These are phyloP conservation scores for Globisporangium mamillatum DNA, from an alignment of 352 stramenopile genomes.

Conservation along the genomic window DNA sequence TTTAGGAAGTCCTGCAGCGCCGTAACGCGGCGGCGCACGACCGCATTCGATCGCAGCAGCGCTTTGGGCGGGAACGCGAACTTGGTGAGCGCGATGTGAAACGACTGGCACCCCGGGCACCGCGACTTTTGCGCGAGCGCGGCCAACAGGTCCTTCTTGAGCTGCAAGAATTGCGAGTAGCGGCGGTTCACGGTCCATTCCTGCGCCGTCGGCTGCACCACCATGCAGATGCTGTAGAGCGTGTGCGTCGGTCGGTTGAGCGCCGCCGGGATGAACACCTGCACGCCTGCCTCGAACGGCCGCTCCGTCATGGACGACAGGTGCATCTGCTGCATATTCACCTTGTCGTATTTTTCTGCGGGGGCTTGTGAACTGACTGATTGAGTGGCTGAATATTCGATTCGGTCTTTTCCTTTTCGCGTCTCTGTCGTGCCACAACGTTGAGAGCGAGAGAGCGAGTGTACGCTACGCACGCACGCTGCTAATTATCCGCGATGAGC, in stretches of 20 bases:
- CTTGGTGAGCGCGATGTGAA: constrained; percentile 53
- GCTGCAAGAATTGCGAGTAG: constrained; percentile 85
- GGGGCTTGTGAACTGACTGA: background rate
- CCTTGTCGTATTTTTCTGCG: background rate
- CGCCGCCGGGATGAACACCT: constrained; percentile 80
- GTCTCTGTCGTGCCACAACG: background rate
- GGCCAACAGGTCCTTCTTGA: constrained; percentile 63
- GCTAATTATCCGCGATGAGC: background rate
- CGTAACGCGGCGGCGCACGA: constrained; percentile 65
- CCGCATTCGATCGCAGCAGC: constrained; percentile 63
- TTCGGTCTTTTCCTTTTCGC: background rate
- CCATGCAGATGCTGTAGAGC: constrained; percentile 83
- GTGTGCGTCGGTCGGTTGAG: constrained; percentile 82
- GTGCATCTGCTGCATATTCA: constrained; percentile 5
- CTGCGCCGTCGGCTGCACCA: constrained; percentile 70
- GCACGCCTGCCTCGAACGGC: constrained; percentile 43
- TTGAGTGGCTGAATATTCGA: background rate
- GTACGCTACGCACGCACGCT: background rate
- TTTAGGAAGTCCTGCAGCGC: constrained; percentile 75
- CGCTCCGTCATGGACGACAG: constrained; percentile 10
- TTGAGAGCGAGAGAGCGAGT: background rate
- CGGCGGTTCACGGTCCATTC: constrained; percentile 85
- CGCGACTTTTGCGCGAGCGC: constrained; percentile 34
- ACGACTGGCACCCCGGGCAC: constrained; percentile 67
- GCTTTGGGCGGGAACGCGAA: constrained; percentile 71